phyloP scores from a whole-genome alignment of 805 yeast genomes.

The Ogataea nonfermentans region DNA sequence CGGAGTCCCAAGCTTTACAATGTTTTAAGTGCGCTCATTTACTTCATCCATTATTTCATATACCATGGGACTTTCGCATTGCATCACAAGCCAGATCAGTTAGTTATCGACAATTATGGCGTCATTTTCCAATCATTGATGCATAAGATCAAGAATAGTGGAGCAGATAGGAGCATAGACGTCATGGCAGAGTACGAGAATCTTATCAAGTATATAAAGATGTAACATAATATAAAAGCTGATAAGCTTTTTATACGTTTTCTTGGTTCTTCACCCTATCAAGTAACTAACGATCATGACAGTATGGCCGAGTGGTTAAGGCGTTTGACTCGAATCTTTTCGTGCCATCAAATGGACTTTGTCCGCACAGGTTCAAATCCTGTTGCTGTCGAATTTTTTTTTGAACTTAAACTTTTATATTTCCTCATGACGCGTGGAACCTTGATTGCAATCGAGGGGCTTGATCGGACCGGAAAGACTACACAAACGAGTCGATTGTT shows the following conservation, averaged over 20 bases:
- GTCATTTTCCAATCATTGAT: slow-evolving; percentile 29
- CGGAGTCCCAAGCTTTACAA: slow-evolving; percentile 25
- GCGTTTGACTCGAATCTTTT: slow-evolving; percentile 37
- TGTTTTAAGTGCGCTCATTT: slow-evolving; percentile 27
- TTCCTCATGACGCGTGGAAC: slow-evolving; percentile 51
- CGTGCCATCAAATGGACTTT: slow-evolving; percentile 46
- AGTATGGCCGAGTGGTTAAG: slow-evolving; percentile 43
- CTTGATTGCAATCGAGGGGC: slow-evolving; percentile 83
- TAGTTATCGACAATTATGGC: slow-evolving; percentile 28
- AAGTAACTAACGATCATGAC: slow-evolving; percentile 18
- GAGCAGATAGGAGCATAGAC: slow-evolving; percentile 13
- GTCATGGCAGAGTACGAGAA: slow-evolving; percentile 13
- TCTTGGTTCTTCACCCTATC: background rate
- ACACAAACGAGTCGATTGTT: slow-evolving; percentile 62
- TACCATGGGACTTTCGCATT: slow-evolving; percentile 25
- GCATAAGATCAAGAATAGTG: slow-evolving; percentile 22
- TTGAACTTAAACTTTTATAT: slow-evolving; percentile 6
- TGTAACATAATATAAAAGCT: background rate
- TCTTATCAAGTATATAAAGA: slow-evolving; percentile 7
- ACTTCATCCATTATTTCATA: slow-evolving; percentile 29
- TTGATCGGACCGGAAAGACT: slow-evolving; percentile 92
- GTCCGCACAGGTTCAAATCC: slow-evolving; percentile 68
- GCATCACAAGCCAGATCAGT: slow-evolving; percentile 18
- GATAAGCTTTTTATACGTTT: background rate
- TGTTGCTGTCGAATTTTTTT: slow-evolving; percentile 53